phyloP scores from a whole-genome alignment of 1,284 basidiomycete species.

The Ganoderma boninense region DNA sequence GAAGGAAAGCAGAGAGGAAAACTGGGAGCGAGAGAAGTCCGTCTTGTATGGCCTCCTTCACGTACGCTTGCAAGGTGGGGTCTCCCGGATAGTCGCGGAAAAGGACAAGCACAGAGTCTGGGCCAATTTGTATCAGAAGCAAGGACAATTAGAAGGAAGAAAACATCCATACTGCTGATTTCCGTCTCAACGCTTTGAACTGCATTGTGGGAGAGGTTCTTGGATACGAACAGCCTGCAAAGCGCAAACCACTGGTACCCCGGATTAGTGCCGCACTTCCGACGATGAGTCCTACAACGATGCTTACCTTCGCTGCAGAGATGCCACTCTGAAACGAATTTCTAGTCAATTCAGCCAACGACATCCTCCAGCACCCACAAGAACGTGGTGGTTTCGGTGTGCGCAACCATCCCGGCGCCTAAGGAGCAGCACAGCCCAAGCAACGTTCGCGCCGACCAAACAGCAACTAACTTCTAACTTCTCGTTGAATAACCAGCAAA shows the following conservation, averaged over 20 bases:
- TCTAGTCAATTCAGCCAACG: slow-evolving; percentile 68
- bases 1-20: slow-evolving; percentile 65
- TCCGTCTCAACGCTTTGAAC: slow-evolving; percentile 42
- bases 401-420: slow-evolving; percentile 14
- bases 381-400: slow-evolving; percentile 11
- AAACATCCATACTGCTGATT: slow-evolving; percentile 39
- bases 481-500: neutral
- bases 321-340: slow-evolving; percentile 78
- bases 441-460: neutral
- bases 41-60: slow-evolving; percentile 64
- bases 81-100: slow-evolving; percentile 73
- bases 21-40: slow-evolving; percentile 62
- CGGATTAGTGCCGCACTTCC: slow-evolving; percentile 61
- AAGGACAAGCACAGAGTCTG: slow-evolving; percentile 73
- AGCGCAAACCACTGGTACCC: slow-evolving; percentile 67
- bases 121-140: slow-evolving; percentile 31
- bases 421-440: neutral
- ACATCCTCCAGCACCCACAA: slow-evolving; percentile 51
- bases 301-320: slow-evolving; percentile 62
- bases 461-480: neutral
- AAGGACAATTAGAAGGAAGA: neutral
- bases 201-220: slow-evolving; percentile 42
- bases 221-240: slow-evolving; percentile 66
- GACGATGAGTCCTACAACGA: slow-evolving; percentile 57
- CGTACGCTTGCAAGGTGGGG: slow-evolving; percentile 65